A percentile compares a stretch with the other conserved stretches of the same genome.
phyloP scores from a whole-genome alignment of 2,329 filamentous ascomycete species.

The Zymoseptoria tritici region DNA sequence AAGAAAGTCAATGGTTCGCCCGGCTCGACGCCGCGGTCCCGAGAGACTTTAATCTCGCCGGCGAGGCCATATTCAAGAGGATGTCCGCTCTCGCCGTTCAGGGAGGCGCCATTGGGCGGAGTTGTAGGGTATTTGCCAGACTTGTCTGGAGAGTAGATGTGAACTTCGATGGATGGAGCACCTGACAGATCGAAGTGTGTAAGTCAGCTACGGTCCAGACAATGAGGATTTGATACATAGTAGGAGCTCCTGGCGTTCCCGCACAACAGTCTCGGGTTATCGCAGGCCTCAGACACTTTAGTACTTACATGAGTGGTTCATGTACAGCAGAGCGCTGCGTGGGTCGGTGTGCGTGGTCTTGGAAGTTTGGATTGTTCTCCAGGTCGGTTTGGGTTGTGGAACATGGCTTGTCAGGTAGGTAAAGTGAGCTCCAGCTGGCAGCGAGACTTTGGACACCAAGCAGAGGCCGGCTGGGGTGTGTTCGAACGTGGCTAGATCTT shows the following conservation, averaged over 20 bases:
- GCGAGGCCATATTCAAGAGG: conserved; percentile 12
- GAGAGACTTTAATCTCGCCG: conserved; percentile 20
- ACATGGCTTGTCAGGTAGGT: conserved; percentile 42
- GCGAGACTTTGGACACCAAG: conserved; percentile 42
- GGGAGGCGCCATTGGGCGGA: conserved; percentile 12
- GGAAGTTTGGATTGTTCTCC: conserved; percentile 47
- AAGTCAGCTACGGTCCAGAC: conserved; percentile 1
- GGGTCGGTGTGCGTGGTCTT: conserved; percentile 47
- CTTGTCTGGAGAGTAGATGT: conserved; percentile 33
- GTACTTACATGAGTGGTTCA: conserved; percentile 47
- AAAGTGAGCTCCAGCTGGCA: conserved; percentile 46
- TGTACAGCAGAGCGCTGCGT: conserved; percentile 50
- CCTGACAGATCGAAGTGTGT: neutral
- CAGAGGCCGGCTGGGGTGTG: conserved; percentile 35
- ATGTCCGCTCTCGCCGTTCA: conserved; percentile 13
- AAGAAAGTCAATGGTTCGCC: conserved; percentile 43
- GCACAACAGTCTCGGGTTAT: neutral
- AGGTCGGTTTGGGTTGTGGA: conserved; percentile 37
- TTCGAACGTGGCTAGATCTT: conserved; percentile 33
- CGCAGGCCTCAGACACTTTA: neutral
- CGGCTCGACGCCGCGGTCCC: conserved; percentile 32
- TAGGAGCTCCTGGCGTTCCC: neutral
- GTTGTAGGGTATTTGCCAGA: conserved; percentile 21
- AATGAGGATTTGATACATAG: neutral
- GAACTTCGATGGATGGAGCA: conserved; percentile 45